Percentiles rank a stretch among this genome's conserved stretches.
These are phyloP conservation scores for Gleditsia sinensis DNA, from an alignment of 306 rosid genomes.

Conservation along the genomic window DNA sequence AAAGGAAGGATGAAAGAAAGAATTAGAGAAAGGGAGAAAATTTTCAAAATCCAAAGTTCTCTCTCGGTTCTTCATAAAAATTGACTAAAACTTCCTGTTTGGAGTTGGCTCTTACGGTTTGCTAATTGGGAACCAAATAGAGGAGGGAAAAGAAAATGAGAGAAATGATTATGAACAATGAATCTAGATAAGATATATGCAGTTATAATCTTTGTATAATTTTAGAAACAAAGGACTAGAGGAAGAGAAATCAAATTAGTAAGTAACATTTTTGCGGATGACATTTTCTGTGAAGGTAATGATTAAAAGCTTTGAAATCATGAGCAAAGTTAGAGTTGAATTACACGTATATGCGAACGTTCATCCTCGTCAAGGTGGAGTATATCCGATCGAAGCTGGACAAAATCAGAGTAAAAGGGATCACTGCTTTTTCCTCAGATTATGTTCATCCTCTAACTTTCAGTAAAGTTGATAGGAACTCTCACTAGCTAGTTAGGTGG, in stretches of 20 bases:
- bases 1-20: not conserved
- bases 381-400: conserved; percentile 43
- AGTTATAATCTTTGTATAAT: not conserved
- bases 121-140: not conserved
- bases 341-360: conserved; percentile 27
- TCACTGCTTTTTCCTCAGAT: conserved; percentile 39
- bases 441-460: conserved; percentile 43
- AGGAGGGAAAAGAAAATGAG: not conserved
- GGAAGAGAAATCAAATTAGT: not conserved
- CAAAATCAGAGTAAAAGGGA: conserved; percentile 21
- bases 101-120: not conserved
- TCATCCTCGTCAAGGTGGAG: conserved; percentile 26
- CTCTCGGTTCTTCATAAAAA: not conserved
- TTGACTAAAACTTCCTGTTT: not conserved
- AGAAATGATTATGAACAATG: not conserved
- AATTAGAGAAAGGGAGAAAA: not conserved
- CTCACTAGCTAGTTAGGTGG: no score
- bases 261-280: not conserved
- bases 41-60: no score
- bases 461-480: conserved; percentile 34
- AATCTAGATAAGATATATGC: not conserved
- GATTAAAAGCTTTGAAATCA: conserved; percentile 30
- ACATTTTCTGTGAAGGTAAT: conserved; percentile 30
- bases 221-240: no score
- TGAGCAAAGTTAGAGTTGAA: conserved; percentile 32